Percentiles rank a stretch among this genome's conserved stretches.
Evolutionary conservation across 2,329 filamentous ascomycete species (phyloP).

Genomic region (Exophiala spinifera): DNA sequence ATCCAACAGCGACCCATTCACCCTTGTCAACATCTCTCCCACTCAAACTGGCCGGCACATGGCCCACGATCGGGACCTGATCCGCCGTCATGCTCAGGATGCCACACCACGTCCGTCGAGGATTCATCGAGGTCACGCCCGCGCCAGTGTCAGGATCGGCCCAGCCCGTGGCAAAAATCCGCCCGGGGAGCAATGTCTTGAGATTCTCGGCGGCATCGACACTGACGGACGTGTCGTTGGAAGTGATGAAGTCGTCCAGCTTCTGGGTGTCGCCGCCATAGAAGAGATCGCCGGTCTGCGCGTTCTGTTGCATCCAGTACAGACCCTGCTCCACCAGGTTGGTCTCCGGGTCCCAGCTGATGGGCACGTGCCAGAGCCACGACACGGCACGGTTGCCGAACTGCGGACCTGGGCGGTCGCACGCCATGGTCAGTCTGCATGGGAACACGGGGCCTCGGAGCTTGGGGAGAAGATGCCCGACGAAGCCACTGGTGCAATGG

Average conservation of each 20-base stretch:
- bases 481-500: constrained; percentile 44
- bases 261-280: constrained; percentile 18
- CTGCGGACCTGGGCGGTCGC: constrained; percentile 32
- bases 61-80: too few species aligned
- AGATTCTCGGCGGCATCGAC: neutral
- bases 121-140: too few species aligned
- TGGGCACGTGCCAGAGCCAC: neutral
- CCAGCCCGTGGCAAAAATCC: too few species aligned
- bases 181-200: neutral
- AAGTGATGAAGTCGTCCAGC: constrained; percentile 13
- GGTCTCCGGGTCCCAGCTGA: neutral
- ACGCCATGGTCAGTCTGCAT: constrained; percentile 42
- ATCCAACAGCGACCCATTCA: too few species aligned
- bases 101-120: too few species aligned
- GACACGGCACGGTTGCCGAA: constrained; percentile 26
- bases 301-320: constrained; percentile 21
- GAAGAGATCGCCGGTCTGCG: constrained; percentile 21
- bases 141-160: too few species aligned
- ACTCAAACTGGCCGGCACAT: too few species aligned
- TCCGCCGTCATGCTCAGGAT: too few species aligned
- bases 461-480: constrained; percentile 40
- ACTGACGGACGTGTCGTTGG: constrained; percentile 13
- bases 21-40: too few species aligned
- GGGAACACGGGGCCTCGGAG: constrained; percentile 39
- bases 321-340: constrained; percentile 10